Evolutionary conservation across 495 filamentous ascomycete species (phyloP).

Genomic region (Aspergillus indologenus): DNA sequence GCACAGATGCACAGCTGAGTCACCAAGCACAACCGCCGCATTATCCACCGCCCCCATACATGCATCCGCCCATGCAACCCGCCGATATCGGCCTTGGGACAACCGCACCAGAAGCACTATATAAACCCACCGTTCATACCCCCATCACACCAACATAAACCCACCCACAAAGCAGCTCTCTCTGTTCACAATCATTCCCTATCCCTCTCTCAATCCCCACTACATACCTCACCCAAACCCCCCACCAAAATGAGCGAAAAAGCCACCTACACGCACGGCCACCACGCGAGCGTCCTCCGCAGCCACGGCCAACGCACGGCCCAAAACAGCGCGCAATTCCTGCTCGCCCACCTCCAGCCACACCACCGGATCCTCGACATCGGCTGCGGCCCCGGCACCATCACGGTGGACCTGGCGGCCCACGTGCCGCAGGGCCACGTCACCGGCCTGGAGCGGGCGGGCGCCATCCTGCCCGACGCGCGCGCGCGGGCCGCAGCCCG

Average conservation of each 20-base stretch:
- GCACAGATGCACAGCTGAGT: too few relatives aligned
- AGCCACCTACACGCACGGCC: slow-evolving; percentile 49
- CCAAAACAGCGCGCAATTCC: slow-evolving; percentile 44
- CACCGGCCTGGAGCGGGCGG: slow-evolving; percentile 37
- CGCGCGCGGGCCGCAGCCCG: slow-evolving; percentile 31
- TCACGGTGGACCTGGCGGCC: slow-evolving; percentile 47
- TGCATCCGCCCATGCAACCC: too few relatives aligned
- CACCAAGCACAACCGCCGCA: too few relatives aligned
- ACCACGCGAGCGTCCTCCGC: slow-evolving; percentile 46
- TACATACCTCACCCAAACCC: too few relatives aligned
- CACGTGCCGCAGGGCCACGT: slow-evolving; percentile 46
- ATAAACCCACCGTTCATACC: too few relatives aligned
- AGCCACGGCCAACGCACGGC: slow-evolving; percentile 51
- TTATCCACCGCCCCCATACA: too few relatives aligned
- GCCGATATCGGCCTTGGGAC: too few relatives aligned
- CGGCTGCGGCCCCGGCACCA: slow-evolving; percentile 55
- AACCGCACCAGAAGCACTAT: too few relatives aligned
- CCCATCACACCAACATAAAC: too few relatives aligned
- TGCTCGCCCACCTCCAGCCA: slow-evolving; percentile 41
- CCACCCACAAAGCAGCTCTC: too few relatives aligned
- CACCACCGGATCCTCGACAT: slow-evolving; percentile 53
- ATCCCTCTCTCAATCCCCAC: too few relatives aligned
- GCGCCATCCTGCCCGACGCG: slow-evolving; percentile 36
- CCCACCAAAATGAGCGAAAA: slow-evolving; percentile 20
- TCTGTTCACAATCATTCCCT: too few relatives aligned